These are phyloP conservation scores for Salvia sclarea DNA, from an alignment of 305 asterid species.

Conservation along the genomic window DNA sequence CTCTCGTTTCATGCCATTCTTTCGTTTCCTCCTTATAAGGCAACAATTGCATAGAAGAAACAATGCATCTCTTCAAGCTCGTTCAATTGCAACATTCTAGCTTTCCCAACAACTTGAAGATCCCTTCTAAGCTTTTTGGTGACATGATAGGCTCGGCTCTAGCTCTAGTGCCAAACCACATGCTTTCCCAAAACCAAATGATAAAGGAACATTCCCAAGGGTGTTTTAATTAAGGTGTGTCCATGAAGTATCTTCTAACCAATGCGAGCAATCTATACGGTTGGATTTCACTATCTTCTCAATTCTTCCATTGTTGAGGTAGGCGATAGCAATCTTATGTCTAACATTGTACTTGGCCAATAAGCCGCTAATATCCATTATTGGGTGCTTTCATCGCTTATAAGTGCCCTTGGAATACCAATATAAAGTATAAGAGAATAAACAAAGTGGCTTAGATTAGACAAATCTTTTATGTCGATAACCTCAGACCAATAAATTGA, in stretches of 20 bases:
- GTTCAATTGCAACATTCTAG: background rate
- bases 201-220: too few species aligned
- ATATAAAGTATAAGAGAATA: too few species aligned
- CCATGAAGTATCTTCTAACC: background rate
- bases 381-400: background rate
- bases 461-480: too few species aligned
- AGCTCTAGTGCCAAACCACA: too few species aligned
- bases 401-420: background rate
- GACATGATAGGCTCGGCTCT: background rate
- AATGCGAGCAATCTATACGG: background rate
- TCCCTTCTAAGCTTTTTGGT: background rate
- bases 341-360: background rate
- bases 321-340: background rate
- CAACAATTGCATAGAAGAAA: too few species aligned
- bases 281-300: background rate
- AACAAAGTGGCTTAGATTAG: too few species aligned
- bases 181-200: too few species aligned
- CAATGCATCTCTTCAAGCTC: too few species aligned
- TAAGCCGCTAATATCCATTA: background rate
- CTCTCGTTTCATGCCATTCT: too few species aligned
- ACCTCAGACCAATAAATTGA: too few species aligned
- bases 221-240: too few species aligned
- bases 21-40: too few species aligned
- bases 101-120: background rate
- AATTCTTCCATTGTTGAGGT: background rate